Evolutionary conservation across 2,329 filamentous ascomycete genomes (phyloP).

Genomic region (Neofusicoccum laricinum): DNA sequence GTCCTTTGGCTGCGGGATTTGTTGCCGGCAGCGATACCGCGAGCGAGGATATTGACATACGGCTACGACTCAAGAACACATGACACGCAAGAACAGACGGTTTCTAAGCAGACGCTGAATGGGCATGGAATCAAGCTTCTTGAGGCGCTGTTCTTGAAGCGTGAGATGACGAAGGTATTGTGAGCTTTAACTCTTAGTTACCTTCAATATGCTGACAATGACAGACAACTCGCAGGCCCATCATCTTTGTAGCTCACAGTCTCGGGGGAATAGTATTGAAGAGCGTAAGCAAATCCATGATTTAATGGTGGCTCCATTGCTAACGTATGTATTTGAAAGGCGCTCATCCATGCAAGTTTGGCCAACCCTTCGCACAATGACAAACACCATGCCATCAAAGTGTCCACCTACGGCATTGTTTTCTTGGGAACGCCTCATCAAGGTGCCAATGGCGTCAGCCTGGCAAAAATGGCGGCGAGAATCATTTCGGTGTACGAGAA

Average conservation of each 20-base stretch:
- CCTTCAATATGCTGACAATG: not conserved
- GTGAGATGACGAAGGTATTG: conserved; percentile 25
- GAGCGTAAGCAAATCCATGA: conserved; percentile 21
- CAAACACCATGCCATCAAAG: conserved; percentile 32
- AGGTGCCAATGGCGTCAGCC: conserved; percentile 31
- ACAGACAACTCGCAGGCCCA: conserved; percentile 28
- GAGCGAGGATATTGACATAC: conserved; percentile 33
- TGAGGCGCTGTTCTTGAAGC: conserved; percentile 29
- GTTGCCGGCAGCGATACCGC: conserved; percentile 26
- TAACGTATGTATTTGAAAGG: conserved; percentile 24
- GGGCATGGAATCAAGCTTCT: conserved; percentile 35
- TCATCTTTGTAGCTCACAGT: conserved; percentile 34
- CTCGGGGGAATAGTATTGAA: conserved; percentile 35
- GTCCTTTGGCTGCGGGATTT: conserved; percentile 26
- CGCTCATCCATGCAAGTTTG: conserved; percentile 36
- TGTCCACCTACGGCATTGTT: conserved; percentile 38
- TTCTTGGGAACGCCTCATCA: conserved; percentile 42
- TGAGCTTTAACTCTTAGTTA: not conserved
- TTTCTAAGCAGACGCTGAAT: conserved; percentile 29
- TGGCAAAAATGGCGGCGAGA: conserved; percentile 30
- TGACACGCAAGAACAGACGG: conserved; percentile 22
- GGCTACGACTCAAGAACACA: conserved; percentile 36
- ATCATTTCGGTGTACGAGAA: conserved; percentile 34
- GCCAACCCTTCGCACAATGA: conserved; percentile 24
- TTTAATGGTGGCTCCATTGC: not conserved